A percentile compares a stretch with the other conserved stretches of the same genome.
phyloP scores from a whole-genome alignment of 352 stramenopile genomes.

The Thalassiosira delicatula region DNA sequence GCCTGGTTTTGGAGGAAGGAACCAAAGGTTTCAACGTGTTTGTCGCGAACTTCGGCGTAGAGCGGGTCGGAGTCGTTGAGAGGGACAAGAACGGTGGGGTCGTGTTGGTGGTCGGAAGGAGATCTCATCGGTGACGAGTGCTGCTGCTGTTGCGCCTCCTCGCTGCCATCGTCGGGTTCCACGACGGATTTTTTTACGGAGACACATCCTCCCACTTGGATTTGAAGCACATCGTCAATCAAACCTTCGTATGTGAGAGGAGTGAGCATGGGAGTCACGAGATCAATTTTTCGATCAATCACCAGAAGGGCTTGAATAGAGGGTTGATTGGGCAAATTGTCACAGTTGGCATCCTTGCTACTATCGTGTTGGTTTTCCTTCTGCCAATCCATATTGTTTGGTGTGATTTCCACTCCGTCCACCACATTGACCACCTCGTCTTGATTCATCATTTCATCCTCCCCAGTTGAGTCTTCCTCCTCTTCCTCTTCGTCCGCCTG shows the following conservation, averaged over 20 bases:
- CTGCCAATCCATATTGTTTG: background rate
- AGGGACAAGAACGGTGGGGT: slow-evolving; percentile 86
- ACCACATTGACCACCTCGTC: slow-evolving; percentile 32
- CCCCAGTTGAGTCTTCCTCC: slow-evolving; percentile 16
- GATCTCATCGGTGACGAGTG: slow-evolving; percentile 67
- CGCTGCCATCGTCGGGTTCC: slow-evolving; percentile 65
- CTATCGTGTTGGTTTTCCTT: background rate
- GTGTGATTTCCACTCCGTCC: slow-evolving; percentile 38
- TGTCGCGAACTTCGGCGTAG: slow-evolving; percentile 94
- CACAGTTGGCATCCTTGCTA: background rate
- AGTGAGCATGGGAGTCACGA: slow-evolving; percentile 94
- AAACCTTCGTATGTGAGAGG: slow-evolving; percentile 97
- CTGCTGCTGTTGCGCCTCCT: slow-evolving; percentile 20
- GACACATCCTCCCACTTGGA: slow-evolving; percentile 78
- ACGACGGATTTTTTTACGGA: slow-evolving; percentile 72
- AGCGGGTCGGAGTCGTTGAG: slow-evolving; percentile 95
- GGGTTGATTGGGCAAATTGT: too few relatives aligned
- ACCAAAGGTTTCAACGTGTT: slow-evolving; percentile 95
- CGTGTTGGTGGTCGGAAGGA: slow-evolving; percentile 65
- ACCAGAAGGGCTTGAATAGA: slow-evolving; percentile 92
- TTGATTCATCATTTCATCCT: slow-evolving; percentile 7
- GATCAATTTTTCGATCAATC: slow-evolving; percentile 93
- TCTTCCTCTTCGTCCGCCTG: slow-evolving; percentile 52
- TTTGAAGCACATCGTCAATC: slow-evolving; percentile 94
- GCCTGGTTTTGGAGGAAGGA: slow-evolving; percentile 96